Evolutionary conservation across 768 basidiomycete genomes (phyloP), one percentile per base, ranked within the genome.

Genomic region (Tephrocybe rancida): DNA sequence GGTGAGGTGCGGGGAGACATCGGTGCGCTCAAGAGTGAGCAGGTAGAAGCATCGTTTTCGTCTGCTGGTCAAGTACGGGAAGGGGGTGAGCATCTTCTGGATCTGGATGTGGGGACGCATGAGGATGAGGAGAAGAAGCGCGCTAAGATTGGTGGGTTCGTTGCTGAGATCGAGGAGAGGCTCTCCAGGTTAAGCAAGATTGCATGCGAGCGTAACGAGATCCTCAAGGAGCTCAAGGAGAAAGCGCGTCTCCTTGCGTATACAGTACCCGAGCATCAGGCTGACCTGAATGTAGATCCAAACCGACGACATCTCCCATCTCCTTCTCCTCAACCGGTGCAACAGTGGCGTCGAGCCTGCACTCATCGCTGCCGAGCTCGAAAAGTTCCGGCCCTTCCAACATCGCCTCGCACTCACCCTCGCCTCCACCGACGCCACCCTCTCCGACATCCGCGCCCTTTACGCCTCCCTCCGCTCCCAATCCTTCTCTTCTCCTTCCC

Each of bases 311-410:
- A 95, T 98, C 24, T 99, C 96, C 0, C 93, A 96, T 65, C 79
- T 97, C 1, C 82, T 98, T 0, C 81, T 99, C 3, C 82, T 98
- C 44, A 96, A 96, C 67, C 85, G 93, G 27, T 87, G 94, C 22
- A 90, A 94, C 59, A 78, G 83, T 13, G 82, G 83, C 22, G 88
- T 90, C 9, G 94, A 98, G 60, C 88, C 90, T 0, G 81, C 92
- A 0, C 76, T 99, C 16, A 98, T 98, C 60, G 91, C 94, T 0
- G 82, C 88, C 8, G 95, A 98, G 67, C 81, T 98, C 19, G 96
- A 98, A 71, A 99, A 98, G 70, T 98, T 98, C 76, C 80, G 84
- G 19, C 92, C 95, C 0, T 95, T 91, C 64, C 94, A 97, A 63
- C 85, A 89, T n/a, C 85, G 93, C 0, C 73, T 98, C 2, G 73